Evolutionary conservation across 2,329 filamentous ascomycete species (phyloP).

Genomic region (Boeremia exigua): DNA sequence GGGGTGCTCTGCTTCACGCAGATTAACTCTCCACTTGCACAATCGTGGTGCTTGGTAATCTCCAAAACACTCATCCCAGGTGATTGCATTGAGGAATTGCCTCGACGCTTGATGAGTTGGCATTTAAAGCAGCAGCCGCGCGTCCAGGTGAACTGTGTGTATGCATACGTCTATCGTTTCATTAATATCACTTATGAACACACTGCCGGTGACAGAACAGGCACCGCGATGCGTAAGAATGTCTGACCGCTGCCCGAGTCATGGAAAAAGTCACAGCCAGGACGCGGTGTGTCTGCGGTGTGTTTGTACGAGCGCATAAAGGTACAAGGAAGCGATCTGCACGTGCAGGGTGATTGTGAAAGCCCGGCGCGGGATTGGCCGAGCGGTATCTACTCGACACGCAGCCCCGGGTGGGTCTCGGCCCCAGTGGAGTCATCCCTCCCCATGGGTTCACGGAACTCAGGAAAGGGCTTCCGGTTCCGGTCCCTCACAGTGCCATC

Average conservation of each 20-base stretch:
- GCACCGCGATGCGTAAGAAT: neutral
- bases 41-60: neutral
- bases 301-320: neutral
- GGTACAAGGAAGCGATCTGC: neutral
- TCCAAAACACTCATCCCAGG: neutral
- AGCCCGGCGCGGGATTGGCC: neutral
- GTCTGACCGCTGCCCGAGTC: neutral
- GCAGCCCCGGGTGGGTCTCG: too few relatives aligned
- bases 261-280: conserved; percentile 6
- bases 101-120: neutral
- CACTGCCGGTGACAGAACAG: conserved; percentile 1
- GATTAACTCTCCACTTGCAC: too few relatives aligned
- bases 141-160: neutral
- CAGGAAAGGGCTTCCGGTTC: too few relatives aligned
- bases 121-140: neutral
- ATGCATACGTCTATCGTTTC: too few relatives aligned
- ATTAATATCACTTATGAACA: too few relatives aligned
- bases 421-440: too few relatives aligned
- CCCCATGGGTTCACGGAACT: too few relatives aligned
- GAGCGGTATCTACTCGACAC: too few relatives aligned
- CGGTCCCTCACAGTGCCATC: too few relatives aligned
- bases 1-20: neutral
- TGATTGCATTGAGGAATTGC: neutral
- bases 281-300: neutral
- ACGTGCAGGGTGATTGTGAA: too few relatives aligned